Percentiles rank a stretch among this genome's conserved stretches.
These are phyloP conservation scores for Ceratonia siliqua DNA, from an alignment of 306 rosid species.

Conservation along the genomic window DNA sequence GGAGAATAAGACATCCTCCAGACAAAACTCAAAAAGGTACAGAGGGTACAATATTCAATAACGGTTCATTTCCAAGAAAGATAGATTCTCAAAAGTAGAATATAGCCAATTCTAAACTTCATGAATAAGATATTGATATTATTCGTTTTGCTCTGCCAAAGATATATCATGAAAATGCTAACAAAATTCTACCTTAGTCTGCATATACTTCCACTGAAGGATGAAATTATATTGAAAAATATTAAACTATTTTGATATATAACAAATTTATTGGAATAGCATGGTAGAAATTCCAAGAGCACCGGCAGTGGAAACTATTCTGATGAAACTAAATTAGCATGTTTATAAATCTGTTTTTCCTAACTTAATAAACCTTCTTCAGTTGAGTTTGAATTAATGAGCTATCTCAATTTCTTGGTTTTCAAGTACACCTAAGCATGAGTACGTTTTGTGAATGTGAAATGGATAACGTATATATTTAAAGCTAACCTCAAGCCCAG, in stretches of 20 bases:
- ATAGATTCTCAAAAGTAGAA: neutral
- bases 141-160: neutral
- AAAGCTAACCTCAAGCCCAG: conserved; percentile 84
- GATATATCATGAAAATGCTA: neutral
- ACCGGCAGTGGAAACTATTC: neutral
- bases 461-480: conserved; percentile 19
- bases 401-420: conserved; percentile 24
- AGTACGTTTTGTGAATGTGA: neutral
- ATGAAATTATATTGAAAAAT: neutral
- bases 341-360: neutral
- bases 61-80: conserved; percentile 7
- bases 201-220: conserved; percentile 1
- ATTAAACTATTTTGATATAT: conserved; percentile 8
- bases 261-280: neutral
- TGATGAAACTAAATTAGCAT: neutral
- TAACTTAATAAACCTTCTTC: neutral
- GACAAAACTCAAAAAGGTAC: too few relatives aligned
- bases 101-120: neutral
- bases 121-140: neutral
- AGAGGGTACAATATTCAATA: too few relatives aligned
- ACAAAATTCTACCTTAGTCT: neutral
- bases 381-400: neutral
- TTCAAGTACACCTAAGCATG: conserved; percentile 11
- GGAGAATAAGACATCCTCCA: too few relatives aligned
- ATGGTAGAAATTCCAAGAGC: neutral